Evolutionary conservation across 345 rosid species (phyloP).

Genomic region (Anastatica hierochuntica): DNA sequence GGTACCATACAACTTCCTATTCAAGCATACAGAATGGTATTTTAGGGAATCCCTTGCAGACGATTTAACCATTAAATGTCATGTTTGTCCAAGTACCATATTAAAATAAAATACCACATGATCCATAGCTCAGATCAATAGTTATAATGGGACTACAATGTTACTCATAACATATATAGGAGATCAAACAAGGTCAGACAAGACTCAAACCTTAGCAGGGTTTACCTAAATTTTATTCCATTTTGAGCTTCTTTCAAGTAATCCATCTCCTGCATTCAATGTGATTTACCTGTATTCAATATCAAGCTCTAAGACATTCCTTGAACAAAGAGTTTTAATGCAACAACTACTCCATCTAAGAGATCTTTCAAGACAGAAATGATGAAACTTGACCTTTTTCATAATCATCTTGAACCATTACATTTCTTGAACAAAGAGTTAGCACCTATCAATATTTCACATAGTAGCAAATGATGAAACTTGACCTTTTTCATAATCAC

Average conservation of each 20-base stretch:
- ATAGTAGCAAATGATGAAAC: not conserved
- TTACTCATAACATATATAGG: not conserved
- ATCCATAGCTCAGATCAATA: slow-evolving; percentile 14
- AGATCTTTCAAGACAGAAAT: not conserved
- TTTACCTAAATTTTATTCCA: slow-evolving; percentile 81
- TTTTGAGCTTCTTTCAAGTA: slow-evolving; percentile 79
- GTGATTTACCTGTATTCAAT: slow-evolving; percentile 98
- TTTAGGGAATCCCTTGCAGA: slow-evolving; percentile 4
- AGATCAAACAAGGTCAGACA: not conserved
- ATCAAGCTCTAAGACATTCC: slow-evolving; percentile 79
- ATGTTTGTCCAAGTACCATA: not conserved
- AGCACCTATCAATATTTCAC: not conserved
- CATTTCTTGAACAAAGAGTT: too few relatives aligned
- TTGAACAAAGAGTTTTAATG: slow-evolving; percentile 22
- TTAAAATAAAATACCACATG: not conserved
- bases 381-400: not conserved
- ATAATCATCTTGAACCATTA: not conserved
- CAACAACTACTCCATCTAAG: slow-evolving; percentile 15
- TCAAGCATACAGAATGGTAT: slow-evolving; percentile 15
- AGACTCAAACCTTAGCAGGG: slow-evolving; percentile 20
- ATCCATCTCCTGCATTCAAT: slow-evolving; percentile 99
- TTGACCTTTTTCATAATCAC: not conserved
- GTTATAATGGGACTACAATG: not conserved
- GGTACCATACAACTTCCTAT: slow-evolving; percentile 68
- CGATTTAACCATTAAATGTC: not conserved